Conservation (phyloP, 2,329 filamentous ascomycete genomes). For the Colletotrichum caudatum region DNA sequence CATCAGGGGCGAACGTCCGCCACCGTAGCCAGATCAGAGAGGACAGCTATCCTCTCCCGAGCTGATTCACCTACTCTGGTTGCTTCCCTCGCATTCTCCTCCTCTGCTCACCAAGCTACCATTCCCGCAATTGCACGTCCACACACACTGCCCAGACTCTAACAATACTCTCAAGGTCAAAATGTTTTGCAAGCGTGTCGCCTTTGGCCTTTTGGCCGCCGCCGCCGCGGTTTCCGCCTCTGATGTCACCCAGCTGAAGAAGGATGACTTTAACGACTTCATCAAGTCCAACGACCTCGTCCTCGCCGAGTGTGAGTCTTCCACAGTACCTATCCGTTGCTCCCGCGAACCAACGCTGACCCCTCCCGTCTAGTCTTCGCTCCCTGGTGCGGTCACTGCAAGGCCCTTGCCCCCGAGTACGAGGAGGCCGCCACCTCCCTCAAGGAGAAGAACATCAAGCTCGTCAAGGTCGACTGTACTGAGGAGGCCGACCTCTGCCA, state of each 20-base stretch:
- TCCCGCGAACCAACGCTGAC: constrained; percentile 52
- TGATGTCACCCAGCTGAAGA: constrained; percentile 87
- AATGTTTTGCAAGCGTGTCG: constrained; percentile 65
- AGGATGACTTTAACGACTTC: constrained; percentile 89
- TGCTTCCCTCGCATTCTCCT: background rate
- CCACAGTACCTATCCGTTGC: background rate
- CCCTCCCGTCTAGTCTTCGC: constrained; percentile 77
- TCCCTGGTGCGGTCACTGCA: constrained; percentile 98
- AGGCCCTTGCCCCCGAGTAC: constrained; percentile 94
- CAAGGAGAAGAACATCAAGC: constrained; percentile 88
- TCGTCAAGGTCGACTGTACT: constrained; percentile 95
- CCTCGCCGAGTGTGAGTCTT: constrained; percentile 86
- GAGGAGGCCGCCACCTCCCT: constrained; percentile 86
- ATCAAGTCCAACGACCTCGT: constrained; percentile 88
- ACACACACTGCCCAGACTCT: constrained; percentile 1
- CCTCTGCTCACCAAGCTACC: background rate
- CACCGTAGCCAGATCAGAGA: background rate
- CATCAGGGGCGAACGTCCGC: constrained; percentile 12
- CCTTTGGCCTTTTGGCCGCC: constrained; percentile 66
- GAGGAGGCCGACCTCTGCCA: constrained; percentile 93
- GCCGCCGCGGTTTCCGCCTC: constrained; percentile 70
- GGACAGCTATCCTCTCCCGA: constrained; percentile 15
- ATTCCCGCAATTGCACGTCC: background rate
- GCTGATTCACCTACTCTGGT: background rate
- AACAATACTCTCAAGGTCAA: constrained; percentile 44